phyloP scores from a whole-genome alignment of 2,329 filamentous ascomycete genomes.

The Gnomoniopsis smithogilvyi region DNA sequence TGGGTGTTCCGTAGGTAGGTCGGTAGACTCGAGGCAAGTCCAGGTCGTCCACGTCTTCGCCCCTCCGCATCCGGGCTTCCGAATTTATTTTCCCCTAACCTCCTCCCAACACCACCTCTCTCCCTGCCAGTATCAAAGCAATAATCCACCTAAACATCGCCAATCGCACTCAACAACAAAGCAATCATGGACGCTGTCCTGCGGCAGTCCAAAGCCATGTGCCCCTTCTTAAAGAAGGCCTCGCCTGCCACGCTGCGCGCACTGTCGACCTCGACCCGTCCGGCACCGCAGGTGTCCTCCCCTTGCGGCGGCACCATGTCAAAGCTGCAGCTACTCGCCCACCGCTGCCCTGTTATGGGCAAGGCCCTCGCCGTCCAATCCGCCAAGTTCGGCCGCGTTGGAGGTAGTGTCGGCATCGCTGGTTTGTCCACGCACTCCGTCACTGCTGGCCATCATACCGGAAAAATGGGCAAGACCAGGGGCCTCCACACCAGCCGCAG shows the following conservation, averaged over 20 bases:
- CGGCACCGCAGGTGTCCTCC: conserved; percentile 56
- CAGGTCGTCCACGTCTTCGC: neutral
- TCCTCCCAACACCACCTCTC: neutral
- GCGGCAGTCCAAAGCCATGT: conserved; percentile 94
- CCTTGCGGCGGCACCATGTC: conserved; percentile 91
- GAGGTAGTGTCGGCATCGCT: conserved; percentile 40
- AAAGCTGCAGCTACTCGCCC: conserved; percentile 89
- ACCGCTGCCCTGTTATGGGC: conserved; percentile 97
- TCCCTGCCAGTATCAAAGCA: neutral
- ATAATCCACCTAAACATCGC: neutral
- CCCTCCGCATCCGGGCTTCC: neutral
- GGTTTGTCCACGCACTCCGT: conserved; percentile 40
- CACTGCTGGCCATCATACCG: conserved; percentile 33
- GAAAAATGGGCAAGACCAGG: conserved; percentile 61
- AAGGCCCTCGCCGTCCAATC: conserved; percentile 91
- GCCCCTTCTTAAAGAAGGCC: conserved; percentile 94
- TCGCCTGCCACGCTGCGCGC: conserved; percentile 88
- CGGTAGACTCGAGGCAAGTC: neutral
- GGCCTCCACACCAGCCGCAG: conserved; percentile 73
- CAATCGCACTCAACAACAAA: conserved; percentile 17
- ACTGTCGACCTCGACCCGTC: conserved; percentile 70
- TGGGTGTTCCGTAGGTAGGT: too few relatives aligned
- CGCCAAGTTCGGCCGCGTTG: conserved; percentile 47
- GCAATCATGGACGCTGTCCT: conserved; percentile 83
- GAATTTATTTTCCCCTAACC: neutral